These are phyloP conservation scores for Exophiala alcalophila DNA, from an alignment of 2,329 filamentous ascomycete genomes.

Conservation along the genomic window DNA sequence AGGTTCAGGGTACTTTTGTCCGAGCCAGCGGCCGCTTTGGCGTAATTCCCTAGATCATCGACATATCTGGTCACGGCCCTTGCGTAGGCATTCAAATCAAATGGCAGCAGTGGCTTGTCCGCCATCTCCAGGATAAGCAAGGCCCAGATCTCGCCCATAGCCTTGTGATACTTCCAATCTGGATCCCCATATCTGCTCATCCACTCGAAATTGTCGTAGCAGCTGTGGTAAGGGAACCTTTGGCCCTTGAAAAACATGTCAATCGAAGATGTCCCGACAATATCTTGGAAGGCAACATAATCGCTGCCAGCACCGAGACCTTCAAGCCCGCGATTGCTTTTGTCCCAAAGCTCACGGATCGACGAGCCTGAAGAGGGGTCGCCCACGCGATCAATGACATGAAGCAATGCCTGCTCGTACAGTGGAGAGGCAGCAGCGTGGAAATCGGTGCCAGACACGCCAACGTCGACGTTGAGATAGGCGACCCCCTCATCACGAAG, in stretches of 20 bases:
- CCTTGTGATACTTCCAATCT: conserved; percentile 73
- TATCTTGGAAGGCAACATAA: conserved; percentile 85
- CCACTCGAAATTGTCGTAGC: conserved; percentile 87
- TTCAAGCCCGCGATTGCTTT: conserved; percentile 58
- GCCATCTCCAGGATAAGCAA: conserved; percentile 82
- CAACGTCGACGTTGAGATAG: conserved; percentile 88
- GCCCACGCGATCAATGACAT: conserved; percentile 68
- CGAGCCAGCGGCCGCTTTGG: conserved; percentile 45
- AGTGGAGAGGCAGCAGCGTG: conserved; percentile 77
- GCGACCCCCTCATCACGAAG: conserved; percentile 74
- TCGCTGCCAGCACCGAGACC: conserved; percentile 74
- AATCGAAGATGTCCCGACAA: conserved; percentile 82
- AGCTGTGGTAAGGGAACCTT: conserved; percentile 70
- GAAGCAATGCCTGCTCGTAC: conserved; percentile 68
- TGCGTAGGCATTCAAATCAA: conserved; percentile 75
- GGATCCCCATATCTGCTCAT: conserved; percentile 78
- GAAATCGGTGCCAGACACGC: conserved; percentile 72
- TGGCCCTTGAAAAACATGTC: conserved; percentile 75
- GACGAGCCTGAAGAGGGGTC: conserved; percentile 63
- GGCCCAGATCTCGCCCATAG: conserved; percentile 74
- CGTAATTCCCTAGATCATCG: conserved; percentile 64
- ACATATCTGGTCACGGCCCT: conserved; percentile 62
- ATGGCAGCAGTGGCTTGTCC: conserved; percentile 76
- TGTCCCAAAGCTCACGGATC: conserved; percentile 73
- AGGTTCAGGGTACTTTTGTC: conserved; percentile 48